Evolutionary conservation across 495 filamentous ascomycete species (phyloP), one percentile per base, ranked within the genome.

Genomic region (Tuber melanosporum): DNA sequence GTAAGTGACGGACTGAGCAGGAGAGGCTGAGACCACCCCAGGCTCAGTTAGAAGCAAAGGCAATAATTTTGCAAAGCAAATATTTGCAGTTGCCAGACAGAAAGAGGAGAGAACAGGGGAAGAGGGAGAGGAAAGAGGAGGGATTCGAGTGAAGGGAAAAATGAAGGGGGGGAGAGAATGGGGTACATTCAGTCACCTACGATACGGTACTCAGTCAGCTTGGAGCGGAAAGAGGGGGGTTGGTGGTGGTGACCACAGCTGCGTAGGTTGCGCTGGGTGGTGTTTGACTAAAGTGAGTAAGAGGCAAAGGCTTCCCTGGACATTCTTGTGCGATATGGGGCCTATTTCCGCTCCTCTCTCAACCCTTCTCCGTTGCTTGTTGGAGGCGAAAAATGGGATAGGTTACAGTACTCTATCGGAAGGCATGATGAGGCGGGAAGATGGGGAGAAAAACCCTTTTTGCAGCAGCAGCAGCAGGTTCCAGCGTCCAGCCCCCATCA

Each of bases 171-270:
- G 36, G 36, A 72, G 43, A 74, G 70, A 20, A 44, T 43, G 72
- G 72, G n/a, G 41, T 45, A 49, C 39, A 77, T 71, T 70, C 49
- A 79, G 69, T 74, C 69, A 52, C 57, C 15, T 62, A 62, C 57
- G 57, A 62, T 62, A n/a, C n/a, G n/a, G n/a, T n/a, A 26, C 76
- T 73, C 71, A 69, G 78, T 80, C 77, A 80, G 74, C 77, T 41
- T 80, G 73, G 77, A 80, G 78, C 71, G 73, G 79, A 80, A 80
- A 74, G 73, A 72, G 73, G 77, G 78, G 78, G 78, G 78, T 76
- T 80, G 78, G 78, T 62, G 76, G 76, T 76, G 77, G 78, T 80
- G 73, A 71, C 71, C 46, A 73, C 70, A 71, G 78, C 66, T 79
- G 78, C 73, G 79, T 79, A 76, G 15, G n/a, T 62, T 5, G 57